These are phyloP conservation scores for Teunomyces aglyptinius DNA, from an alignment of 805 yeast genomes.

Conservation along the genomic window DNA sequence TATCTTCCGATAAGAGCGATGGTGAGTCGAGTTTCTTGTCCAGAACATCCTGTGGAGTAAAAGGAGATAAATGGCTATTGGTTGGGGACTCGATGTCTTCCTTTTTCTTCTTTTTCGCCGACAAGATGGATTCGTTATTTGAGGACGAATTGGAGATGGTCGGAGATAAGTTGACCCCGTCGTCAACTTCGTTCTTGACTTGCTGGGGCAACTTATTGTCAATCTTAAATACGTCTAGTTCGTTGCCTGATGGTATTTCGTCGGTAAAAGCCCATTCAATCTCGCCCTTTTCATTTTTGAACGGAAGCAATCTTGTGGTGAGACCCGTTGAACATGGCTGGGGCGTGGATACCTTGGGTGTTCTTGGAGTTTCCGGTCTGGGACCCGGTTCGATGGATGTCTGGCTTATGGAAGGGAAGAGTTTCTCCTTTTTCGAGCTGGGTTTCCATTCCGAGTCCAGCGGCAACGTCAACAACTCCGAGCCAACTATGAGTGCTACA, in stretches of 20 bases:
- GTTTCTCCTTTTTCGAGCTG: not conserved
- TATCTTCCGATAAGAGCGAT: slow-evolving; percentile 14
- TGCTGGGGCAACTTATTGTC: slow-evolving; percentile 1
- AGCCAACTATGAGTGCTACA: not conserved
- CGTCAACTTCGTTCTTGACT: not conserved
- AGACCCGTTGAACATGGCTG: slow-evolving; percentile 50
- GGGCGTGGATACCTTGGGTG: slow-evolving; percentile 1
- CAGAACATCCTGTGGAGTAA: slow-evolving; percentile 16
- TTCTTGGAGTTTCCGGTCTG: not conserved
- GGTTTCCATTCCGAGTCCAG: not conserved
- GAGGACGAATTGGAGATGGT: slow-evolving; percentile 35
- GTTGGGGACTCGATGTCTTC: slow-evolving; percentile 24
- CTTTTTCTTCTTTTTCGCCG: slow-evolving; percentile 16
- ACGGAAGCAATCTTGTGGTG: slow-evolving; percentile 50
- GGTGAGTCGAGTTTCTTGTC: slow-evolving; percentile 5
- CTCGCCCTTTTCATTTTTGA: slow-evolving; percentile 52
- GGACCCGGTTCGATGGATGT: slow-evolving; percentile 1
- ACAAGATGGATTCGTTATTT: slow-evolving; percentile 29
- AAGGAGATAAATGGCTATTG: slow-evolving; percentile 29
- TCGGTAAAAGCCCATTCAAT: slow-evolving; percentile 58
- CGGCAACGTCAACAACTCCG: slow-evolving; percentile 1
- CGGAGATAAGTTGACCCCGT: slow-evolving; percentile 28
- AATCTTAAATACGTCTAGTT: slow-evolving; percentile 28
- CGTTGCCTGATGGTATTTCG: slow-evolving; percentile 25
- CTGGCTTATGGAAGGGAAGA: slow-evolving; percentile 12